Conservation (phyloP, 169 alveolate species). For the Plasmodium coatneyi region DNA sequence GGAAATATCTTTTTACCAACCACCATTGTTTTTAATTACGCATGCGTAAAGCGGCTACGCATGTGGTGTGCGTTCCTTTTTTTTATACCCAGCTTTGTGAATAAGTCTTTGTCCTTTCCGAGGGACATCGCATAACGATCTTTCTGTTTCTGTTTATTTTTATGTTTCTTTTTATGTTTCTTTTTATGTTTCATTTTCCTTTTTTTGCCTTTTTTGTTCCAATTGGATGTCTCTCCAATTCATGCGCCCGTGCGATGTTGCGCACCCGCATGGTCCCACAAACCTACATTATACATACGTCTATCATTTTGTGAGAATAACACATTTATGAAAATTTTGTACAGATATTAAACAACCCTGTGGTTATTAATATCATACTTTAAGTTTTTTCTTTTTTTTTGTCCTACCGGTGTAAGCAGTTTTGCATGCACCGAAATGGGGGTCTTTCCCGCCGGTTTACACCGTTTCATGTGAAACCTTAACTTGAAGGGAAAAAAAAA, state of each 20-base stretch:
- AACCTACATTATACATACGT: neutral
- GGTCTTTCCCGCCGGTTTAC: neutral
- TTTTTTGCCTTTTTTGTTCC: neutral
- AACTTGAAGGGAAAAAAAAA: neutral
- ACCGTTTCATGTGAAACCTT: neutral
- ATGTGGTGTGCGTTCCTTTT: neutral
- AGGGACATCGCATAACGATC: neutral
- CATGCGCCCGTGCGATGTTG: neutral
- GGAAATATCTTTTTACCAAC: neutral
- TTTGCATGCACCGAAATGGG: neutral
- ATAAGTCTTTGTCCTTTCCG: neutral
- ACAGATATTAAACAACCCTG: conserved; percentile 15
- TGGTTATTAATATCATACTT: neutral
- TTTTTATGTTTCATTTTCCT: neutral
- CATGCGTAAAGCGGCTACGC: neutral
- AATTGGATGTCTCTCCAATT: neutral
- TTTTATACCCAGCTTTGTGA: neutral
- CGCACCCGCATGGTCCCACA: neutral
- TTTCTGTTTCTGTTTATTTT: neutral
- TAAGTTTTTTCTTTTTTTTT: neutral
- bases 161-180: neutral
- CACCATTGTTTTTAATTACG: neutral
- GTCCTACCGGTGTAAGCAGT: neutral
- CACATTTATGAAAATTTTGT: neutral
- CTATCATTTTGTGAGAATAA: neutral